Evolutionary conservation across 2,329 filamentous ascomycete species (phyloP).

Genomic region (Nigrograna mackinnonii): DNA sequence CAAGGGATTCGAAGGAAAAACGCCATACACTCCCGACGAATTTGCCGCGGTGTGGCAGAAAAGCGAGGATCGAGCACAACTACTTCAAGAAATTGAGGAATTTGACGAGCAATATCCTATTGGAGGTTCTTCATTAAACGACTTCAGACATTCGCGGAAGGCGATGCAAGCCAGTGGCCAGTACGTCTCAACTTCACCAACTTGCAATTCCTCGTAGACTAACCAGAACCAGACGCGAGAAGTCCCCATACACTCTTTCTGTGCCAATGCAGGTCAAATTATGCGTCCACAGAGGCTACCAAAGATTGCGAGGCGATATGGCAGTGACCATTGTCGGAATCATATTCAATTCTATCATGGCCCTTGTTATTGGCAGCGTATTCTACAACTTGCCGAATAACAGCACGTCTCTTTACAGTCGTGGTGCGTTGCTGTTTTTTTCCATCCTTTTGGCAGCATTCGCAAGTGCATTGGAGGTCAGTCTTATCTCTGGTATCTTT

Average conservation of each 20-base stretch:
- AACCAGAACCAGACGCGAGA: not conserved
- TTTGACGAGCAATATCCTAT: constrained; percentile 47
- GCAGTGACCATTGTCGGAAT: constrained; percentile 71
- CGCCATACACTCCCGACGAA: constrained; percentile 64
- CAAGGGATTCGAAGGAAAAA: constrained; percentile 54
- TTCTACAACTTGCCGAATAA: constrained; percentile 71
- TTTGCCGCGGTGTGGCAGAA: constrained; percentile 64
- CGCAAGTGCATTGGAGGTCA: constrained; percentile 69
- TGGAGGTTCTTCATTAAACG: not conserved
- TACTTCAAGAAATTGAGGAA: constrained; percentile 45
- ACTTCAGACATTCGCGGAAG: too few relatives aligned
- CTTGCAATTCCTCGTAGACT: not conserved
- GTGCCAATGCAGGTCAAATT: constrained; percentile 67
- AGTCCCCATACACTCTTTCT: not conserved
- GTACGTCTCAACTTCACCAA: not conserved
- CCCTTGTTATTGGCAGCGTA: constrained; percentile 74
- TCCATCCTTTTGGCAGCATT: constrained; percentile 81
- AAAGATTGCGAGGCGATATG: constrained; percentile 72
- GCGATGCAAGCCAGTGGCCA: not conserved
- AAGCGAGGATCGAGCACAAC: constrained; percentile 40
- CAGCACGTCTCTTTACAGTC: constrained; percentile 71
- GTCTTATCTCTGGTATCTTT: constrained; percentile 19
- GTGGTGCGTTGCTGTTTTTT: constrained; percentile 80
- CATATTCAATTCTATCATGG: constrained; percentile 61
- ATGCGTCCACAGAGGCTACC: constrained; percentile 76